Conservation (phyloP, 2,329 filamentous ascomycete species). For the Sphaerostilbella broomeana region DNA sequence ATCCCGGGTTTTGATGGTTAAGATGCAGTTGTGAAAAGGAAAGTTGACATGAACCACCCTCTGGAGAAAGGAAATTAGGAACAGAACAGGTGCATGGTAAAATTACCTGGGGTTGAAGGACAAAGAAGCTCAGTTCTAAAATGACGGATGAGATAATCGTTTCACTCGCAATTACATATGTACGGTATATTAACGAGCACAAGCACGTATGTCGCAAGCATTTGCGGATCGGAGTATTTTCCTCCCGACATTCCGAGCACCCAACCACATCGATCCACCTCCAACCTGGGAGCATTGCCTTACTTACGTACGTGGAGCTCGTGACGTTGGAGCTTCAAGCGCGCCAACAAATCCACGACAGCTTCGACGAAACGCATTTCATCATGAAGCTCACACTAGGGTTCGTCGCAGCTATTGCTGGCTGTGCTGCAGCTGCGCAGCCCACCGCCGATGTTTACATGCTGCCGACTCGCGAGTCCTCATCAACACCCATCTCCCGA, state of each 20-base stretch:
- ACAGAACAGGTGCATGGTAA: conserved; percentile 3
- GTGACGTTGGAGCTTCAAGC: conserved; percentile 25
- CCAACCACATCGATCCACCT: conserved; percentile 14
- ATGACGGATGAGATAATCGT: background rate
- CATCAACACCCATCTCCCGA: conserved; percentile 38
- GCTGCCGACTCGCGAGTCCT: conserved; percentile 30
- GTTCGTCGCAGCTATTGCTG: conserved; percentile 32
- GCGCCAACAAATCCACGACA: conserved; percentile 23
- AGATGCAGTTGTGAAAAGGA: too few relatives aligned
- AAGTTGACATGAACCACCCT: background rate
- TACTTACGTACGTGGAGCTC: conserved; percentile 17
- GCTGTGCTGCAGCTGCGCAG: conserved; percentile 33
- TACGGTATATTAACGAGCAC: conserved; percentile 4
- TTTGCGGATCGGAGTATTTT: conserved; percentile 26
- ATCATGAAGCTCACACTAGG: conserved; percentile 40
- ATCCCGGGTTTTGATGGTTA: conserved; percentile 13
- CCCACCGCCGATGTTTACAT: conserved; percentile 49
- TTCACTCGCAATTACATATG: conserved; percentile 7
- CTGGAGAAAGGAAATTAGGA: background rate
- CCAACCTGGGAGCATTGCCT: conserved; percentile 6
- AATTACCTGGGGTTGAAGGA: conserved; percentile 1
- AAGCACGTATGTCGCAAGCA: too few relatives aligned
- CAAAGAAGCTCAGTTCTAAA: conserved; percentile 2
- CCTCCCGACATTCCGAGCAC: conserved; percentile 23
- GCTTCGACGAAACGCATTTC: conserved; percentile 26